Evolutionary conservation across 257 asterid genomes (phyloP).

Genomic region (Rubia yunnanensis): DNA sequence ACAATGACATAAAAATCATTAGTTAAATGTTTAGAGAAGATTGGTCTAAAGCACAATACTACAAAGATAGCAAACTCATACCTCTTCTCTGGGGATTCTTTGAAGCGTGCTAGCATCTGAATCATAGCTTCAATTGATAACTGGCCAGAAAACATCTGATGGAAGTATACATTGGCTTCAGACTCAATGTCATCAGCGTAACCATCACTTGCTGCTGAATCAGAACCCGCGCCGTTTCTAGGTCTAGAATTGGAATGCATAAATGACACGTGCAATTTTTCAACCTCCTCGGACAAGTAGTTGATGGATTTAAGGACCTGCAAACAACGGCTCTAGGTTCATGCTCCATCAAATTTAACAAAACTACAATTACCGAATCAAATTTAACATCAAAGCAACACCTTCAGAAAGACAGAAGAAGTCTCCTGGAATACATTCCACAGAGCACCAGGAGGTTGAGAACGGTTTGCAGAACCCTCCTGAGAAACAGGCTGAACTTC

Average conservation of each 20-base stretch:
- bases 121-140: constrained; percentile 60
- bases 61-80: not conserved
- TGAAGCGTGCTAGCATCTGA: constrained; percentile 76
- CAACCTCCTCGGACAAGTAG: constrained; percentile 66
- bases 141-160: constrained; percentile 80
- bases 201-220: constrained; percentile 43
- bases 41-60: not conserved
- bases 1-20: not conserved
- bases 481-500: constrained; percentile 56
- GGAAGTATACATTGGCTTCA: constrained; percentile 78
- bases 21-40: not conserved
- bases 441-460: constrained; percentile 47
- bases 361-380: constrained; percentile 3
- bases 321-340: constrained; percentile 14
- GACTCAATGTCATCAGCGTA: constrained; percentile 70
- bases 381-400: constrained; percentile 14
- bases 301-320: constrained; percentile 79
- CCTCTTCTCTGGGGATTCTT: constrained; percentile 81
- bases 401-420: constrained; percentile 70
- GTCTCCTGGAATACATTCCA: constrained; percentile 57
- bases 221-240: constrained; percentile 44
- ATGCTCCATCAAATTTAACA: not conserved
- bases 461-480: constrained; percentile 48
- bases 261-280: constrained; percentile 45
- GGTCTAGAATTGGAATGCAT: constrained; percentile 46